phyloP scores from a whole-genome alignment of 1,139 yeast species.

The Casaregolazyma suthepensis region DNA sequence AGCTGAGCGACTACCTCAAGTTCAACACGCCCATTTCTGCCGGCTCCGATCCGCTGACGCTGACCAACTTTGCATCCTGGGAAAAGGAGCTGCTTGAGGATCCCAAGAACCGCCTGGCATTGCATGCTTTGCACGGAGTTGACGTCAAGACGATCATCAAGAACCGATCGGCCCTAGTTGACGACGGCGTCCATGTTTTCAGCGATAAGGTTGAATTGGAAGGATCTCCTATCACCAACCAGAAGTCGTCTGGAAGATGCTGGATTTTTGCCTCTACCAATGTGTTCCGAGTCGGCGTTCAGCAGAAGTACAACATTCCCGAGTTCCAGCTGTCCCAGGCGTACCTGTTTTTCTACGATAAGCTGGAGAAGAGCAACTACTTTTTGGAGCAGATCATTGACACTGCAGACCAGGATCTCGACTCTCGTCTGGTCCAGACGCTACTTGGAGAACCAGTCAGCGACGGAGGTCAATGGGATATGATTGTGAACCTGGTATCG shows the following conservation, averaged over 20 bases:
- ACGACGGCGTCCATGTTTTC: slow-evolving; percentile 45
- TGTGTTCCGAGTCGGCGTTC: slow-evolving; percentile 51
- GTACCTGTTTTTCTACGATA: slow-evolving; percentile 66
- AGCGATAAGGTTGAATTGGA: slow-evolving; percentile 48
- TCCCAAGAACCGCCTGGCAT: slow-evolving; percentile 53
- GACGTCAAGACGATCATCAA: slow-evolving; percentile 44
- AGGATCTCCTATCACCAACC: slow-evolving; percentile 57
- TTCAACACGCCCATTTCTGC: slow-evolving; percentile 10
- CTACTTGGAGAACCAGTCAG: slow-evolving; percentile 48
- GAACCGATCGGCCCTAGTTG: slow-evolving; percentile 32
- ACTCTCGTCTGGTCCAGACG: slow-evolving; percentile 48
- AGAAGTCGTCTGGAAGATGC: slow-evolving; percentile 56
- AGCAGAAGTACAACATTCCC: slow-evolving; percentile 51
- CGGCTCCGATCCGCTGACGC: slow-evolving; percentile 34
- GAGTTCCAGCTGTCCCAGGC: slow-evolving; percentile 72
- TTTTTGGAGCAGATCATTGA: slow-evolving; percentile 55
- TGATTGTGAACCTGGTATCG: slow-evolving; percentile 55
- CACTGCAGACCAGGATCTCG: slow-evolving; percentile 48
- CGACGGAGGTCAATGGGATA: slow-evolving; percentile 74
- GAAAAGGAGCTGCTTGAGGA: slow-evolving; percentile 43
- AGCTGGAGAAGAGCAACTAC: slow-evolving; percentile 54
- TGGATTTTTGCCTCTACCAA: slow-evolving; percentile 67
- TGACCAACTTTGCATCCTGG: slow-evolving; percentile 43
- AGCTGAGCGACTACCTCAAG: slow-evolving; percentile 19
- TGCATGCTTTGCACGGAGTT: slow-evolving; percentile 51